Conservation (phyloP, 2,329 filamentous ascomycete species). For the Epichloe sp. region DNA sequence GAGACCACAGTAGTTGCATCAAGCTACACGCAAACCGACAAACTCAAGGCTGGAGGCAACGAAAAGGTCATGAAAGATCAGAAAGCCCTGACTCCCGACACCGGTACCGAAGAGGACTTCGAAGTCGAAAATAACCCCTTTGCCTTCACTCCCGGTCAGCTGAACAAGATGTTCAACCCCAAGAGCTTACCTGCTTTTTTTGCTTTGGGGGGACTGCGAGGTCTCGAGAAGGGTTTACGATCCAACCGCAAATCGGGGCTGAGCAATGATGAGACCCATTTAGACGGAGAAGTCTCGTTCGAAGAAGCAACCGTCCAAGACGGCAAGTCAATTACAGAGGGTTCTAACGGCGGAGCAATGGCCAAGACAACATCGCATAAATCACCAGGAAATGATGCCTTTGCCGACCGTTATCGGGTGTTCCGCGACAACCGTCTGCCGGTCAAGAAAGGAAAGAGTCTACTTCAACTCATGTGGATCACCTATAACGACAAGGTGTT, state of each 20-base stretch:
- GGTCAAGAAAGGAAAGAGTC: constrained; percentile 59
- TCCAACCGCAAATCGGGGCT: constrained; percentile 61
- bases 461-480: constrained; percentile 66
- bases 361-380: constrained; percentile 3
- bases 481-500: constrained; percentile 76
- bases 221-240: constrained; percentile 67
- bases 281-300: constrained; percentile 57
- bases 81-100: constrained; percentile 61
- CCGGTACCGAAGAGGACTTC: constrained; percentile 65
- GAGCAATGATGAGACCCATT: constrained; percentile 57
- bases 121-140: constrained; percentile 68
- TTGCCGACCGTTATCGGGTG: constrained; percentile 54
- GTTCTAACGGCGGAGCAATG: constrained; percentile 5
- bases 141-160: constrained; percentile 69
- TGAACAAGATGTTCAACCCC: constrained; percentile 80
- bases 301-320: constrained; percentile 46
- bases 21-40: constrained; percentile 30
- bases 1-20: constrained; percentile 45
- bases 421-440: constrained; percentile 62
- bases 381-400: constrained; percentile 22
- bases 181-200: constrained; percentile 77
- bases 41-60: constrained; percentile 28
- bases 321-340: constrained; percentile 22
- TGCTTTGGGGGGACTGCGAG: constrained; percentile 66
- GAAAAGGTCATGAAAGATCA: constrained; percentile 49